These are phyloP conservation scores for Alternaria conjuncta DNA, from an alignment of 2,329 filamentous ascomycete species.

Conservation along the genomic window DNA sequence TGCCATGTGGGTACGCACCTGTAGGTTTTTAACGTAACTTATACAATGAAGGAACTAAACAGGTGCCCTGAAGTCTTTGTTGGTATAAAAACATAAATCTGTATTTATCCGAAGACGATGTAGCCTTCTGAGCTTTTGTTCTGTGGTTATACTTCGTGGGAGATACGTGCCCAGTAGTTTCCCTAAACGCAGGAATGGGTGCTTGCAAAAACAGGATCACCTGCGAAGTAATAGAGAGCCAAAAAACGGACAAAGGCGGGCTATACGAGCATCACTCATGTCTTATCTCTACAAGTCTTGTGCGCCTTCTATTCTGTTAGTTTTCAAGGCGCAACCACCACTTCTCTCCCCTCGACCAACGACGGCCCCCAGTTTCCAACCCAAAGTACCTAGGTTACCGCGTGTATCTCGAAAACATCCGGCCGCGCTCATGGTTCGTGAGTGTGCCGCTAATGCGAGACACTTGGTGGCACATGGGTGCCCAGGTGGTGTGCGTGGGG, in stretches of 20 bases:
- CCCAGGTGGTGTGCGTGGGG: constrained; percentile 1
- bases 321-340: not conserved
- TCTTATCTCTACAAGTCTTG: not conserved
- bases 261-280: not conserved
- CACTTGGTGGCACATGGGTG: constrained; percentile 8
- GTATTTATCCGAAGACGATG: not conserved
- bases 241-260: not conserved
- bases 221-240: no score
- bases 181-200: no score
- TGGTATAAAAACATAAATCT: not conserved
- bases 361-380: not conserved
- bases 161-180: no score
- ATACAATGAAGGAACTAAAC: not conserved
- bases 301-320: not conserved
- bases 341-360: not conserved
- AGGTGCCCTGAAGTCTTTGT: not conserved
- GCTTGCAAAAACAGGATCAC: no score
- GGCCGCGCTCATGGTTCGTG: not conserved
- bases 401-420: not conserved
- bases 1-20: not conserved
- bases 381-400: not conserved
- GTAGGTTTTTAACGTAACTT: not conserved
- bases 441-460: constrained; percentile 8
- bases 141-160: no score
- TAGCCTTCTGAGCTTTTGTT: not conserved